Percentiles rank a stretch among this genome's conserved stretches.
Evolutionary conservation across 75 land plant genomes (phyloP).

Genomic region (Isoetes taiwanensis): DNA sequence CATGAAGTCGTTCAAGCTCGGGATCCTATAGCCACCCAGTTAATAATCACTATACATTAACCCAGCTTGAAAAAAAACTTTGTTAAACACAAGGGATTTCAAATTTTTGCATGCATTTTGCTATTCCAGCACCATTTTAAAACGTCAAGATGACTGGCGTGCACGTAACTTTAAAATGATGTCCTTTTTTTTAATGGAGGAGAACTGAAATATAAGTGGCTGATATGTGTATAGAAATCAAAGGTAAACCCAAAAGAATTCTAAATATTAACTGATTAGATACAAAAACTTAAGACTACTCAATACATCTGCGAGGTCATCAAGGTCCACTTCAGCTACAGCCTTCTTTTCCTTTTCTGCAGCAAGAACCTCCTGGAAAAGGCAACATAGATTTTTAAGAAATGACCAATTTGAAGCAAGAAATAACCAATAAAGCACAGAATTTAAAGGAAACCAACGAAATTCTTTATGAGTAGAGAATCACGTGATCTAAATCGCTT

Average conservation of each 20-base stretch:
- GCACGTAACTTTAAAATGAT: background rate
- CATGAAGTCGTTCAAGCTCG: slow-evolving; percentile 88
- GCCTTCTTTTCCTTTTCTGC: slow-evolving; percentile 43
- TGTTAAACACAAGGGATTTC: background rate
- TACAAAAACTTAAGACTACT: no score
- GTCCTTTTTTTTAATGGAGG: background rate
- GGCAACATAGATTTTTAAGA: background rate
- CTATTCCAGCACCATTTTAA: background rate
- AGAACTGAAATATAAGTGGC: background rate
- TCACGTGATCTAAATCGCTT: no score
- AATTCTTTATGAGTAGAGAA: no score
- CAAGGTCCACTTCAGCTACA: slow-evolving; percentile 67
- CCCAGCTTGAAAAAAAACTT: background rate
- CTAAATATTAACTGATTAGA: no score
- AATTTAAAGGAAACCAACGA: background rate
- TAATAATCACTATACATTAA: no score
- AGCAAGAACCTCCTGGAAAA: slow-evolving; percentile 53
- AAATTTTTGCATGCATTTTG: background rate
- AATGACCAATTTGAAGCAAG: no score
- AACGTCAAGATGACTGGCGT: background rate
- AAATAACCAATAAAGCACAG: background rate
- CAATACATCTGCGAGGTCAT: slow-evolving; percentile 96
- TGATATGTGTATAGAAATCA: no score
- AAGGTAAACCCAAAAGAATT: no score
- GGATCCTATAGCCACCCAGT: slow-evolving; percentile 61